These are phyloP conservation scores for Fraxinus platypoda DNA, from an alignment of 305 asterid genomes.

Conservation along the genomic window DNA sequence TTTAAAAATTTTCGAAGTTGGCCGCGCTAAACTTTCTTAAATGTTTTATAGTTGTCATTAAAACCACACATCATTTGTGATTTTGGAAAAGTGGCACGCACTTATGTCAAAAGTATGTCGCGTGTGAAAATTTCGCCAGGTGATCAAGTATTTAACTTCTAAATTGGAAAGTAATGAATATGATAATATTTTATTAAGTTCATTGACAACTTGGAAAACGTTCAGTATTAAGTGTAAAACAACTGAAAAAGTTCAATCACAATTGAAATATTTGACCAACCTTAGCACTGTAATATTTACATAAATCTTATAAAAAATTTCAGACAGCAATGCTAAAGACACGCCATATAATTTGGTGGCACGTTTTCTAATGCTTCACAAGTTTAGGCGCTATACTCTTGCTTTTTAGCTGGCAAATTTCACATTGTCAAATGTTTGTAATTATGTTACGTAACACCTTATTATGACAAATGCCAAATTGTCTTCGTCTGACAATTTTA, in stretches of 20 bases:
- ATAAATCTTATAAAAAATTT: not conserved
- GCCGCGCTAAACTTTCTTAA: no score
- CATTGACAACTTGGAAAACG: no score
- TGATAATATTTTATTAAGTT: no score
- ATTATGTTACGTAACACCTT: not conserved
- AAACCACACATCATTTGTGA: no score
- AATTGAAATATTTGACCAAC: not conserved
- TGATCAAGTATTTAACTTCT: no score
- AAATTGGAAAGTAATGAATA: not conserved
- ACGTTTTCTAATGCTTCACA: not conserved
- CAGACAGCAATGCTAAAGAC: not conserved
- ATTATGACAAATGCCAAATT: not conserved
- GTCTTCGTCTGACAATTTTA: not conserved
- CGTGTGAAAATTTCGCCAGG: no score
- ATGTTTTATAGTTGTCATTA: no score
- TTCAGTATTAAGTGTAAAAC: not conserved
- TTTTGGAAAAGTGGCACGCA: no score
- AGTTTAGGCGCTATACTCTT: not conserved
- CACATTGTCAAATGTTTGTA: not conserved
- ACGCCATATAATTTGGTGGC: not conserved
- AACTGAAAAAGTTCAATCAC: no score
- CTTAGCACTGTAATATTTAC: not conserved
- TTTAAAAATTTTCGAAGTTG: no score
- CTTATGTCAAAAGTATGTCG: no score
- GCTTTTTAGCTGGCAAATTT: not conserved